These are phyloP conservation scores for Ustilago shanxiensis DNA, from an alignment of 1,284 basidiomycete species.

Conservation along the genomic window DNA sequence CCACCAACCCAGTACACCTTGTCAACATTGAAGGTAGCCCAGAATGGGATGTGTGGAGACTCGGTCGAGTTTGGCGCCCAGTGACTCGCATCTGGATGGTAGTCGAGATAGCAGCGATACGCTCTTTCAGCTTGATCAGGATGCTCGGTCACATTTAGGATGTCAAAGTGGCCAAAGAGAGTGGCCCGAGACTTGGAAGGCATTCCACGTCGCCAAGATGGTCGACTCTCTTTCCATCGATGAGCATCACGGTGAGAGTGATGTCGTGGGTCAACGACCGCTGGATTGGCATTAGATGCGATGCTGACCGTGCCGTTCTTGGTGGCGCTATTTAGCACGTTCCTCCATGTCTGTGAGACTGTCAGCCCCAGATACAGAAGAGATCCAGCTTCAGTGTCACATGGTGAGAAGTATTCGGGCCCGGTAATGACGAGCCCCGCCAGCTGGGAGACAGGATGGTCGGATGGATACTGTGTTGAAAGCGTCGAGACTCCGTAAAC, in stretches of 20 bases:
- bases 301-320: conserved; percentile 61
- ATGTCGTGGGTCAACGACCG: conserved; percentile 58
- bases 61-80: conserved; percentile 60
- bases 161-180: conserved; percentile 62
- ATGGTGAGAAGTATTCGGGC: conserved; percentile 67
- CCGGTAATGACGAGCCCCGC: conserved; percentile 47
- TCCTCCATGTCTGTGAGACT: conserved; percentile 67
- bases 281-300: conserved; percentile 51
- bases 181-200: conserved; percentile 63
- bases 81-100: conserved; percentile 61
- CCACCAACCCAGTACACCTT: conserved; percentile 66
- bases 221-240: conserved; percentile 56
- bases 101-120: conserved; percentile 48
- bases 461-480: conserved; percentile 49
- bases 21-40: conserved; percentile 59
- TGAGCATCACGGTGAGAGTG: conserved; percentile 12
- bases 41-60: conserved; percentile 63
- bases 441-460: conserved; percentile 36
- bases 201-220: conserved; percentile 65
- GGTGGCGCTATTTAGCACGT: conserved; percentile 42
- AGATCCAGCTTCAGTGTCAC: conserved; percentile 55
- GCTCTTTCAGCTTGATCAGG: conserved; percentile 22
- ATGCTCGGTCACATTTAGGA: conserved; percentile 32
- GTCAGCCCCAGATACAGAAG: conserved; percentile 66
- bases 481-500: conserved; percentile 58